Evolutionary conservation across 164 flowering plant genomes (phyloP).

Genomic region (Taxillus chinensis): DNA sequence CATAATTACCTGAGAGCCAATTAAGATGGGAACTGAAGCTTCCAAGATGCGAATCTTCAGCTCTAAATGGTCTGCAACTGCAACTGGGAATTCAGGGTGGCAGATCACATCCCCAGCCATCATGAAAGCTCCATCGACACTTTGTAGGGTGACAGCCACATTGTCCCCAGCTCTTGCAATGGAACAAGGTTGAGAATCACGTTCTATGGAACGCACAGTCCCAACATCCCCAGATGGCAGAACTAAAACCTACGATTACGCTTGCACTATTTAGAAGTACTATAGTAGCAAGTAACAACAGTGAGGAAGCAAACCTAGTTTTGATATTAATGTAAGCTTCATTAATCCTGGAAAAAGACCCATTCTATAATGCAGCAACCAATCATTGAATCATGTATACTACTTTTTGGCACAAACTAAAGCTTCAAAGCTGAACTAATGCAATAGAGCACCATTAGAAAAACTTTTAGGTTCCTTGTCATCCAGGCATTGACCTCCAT

Average conservation of each 20-base stretch:
- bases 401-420: no score
- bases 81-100: conserved; percentile 87
- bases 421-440: no score
- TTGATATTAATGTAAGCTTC: no score
- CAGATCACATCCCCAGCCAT: conserved; percentile 85
- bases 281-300: no score
- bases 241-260: conserved; percentile 55
- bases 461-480: no score
- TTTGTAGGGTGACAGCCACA: conserved; percentile 63
- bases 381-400: no score
- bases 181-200: conserved; percentile 48
- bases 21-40: conserved; percentile 48
- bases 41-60: conserved; percentile 79
- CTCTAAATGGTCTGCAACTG: conserved; percentile 61
- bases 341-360: background rate
- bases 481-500: no score
- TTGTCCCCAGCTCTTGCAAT: conserved; percentile 90
- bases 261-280: background rate
- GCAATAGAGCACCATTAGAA: no score
- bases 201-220: conserved; percentile 56
- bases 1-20: conserved; percentile 66
- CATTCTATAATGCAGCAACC: no score
- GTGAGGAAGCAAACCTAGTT: no score
- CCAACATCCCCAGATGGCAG: conserved; percentile 74
- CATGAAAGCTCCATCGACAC: conserved; percentile 53